These are phyloP conservation scores for Pascua sp. DNA, from an alignment of 1,284 basidiomycete species.

Conservation along the genomic window DNA sequence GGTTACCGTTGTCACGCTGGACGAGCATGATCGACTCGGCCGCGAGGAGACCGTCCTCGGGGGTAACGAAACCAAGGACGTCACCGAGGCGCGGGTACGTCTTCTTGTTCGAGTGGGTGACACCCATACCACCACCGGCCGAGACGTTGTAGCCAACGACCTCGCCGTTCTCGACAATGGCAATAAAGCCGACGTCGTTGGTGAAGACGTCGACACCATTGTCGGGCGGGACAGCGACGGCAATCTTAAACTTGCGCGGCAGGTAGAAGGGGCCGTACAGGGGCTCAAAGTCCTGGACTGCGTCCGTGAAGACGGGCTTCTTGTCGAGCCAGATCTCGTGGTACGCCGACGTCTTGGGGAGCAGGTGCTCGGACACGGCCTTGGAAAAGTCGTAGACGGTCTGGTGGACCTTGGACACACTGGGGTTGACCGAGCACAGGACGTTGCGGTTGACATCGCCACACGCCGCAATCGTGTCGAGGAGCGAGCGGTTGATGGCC, in stretches of 20 bases:
- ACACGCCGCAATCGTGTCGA: constrained; percentile 97
- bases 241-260: constrained; percentile 98
- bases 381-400: constrained; percentile 86
- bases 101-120: constrained; percentile 98
- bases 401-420: constrained; percentile 75
- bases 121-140: constrained; percentile 96
- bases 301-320: constrained; percentile 86
- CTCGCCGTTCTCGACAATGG: constrained; percentile 73
- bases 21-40: constrained; percentile 91
- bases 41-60: constrained; percentile 78
- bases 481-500: constrained; percentile 83
- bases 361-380: constrained; percentile 76
- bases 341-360: constrained; percentile 90
- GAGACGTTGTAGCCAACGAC: constrained; percentile 86
- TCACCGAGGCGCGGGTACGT: constrained; percentile 90
- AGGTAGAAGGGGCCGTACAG: constrained; percentile 96
- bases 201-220: constrained; percentile 97
- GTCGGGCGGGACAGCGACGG: constrained; percentile 90
- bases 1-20: constrained; percentile 95
- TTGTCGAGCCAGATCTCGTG: constrained; percentile 99
- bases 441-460: constrained; percentile 92
- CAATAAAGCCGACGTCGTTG: constrained; percentile 94
- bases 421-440: constrained; percentile 87
- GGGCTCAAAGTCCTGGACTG: constrained; percentile 89
- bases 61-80: constrained; percentile 87